A percentile compares a stretch with the other conserved stretches of the same genome.
Conservation (phyloP, 2,329 filamentous ascomycete species). For the Phialocephala sp. region DNA sequence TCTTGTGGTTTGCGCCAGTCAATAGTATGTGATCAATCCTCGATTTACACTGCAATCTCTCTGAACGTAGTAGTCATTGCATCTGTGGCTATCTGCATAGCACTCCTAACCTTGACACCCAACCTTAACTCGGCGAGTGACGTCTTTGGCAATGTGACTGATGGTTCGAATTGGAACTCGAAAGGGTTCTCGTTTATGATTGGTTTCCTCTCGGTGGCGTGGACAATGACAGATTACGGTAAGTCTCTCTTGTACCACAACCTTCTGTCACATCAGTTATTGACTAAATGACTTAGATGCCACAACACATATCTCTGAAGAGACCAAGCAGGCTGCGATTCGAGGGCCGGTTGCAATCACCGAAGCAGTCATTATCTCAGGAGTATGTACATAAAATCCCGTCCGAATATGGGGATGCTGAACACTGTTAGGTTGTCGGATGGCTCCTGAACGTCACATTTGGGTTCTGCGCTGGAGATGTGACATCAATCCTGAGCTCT, state of each 20-base stretch:
- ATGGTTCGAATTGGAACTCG: slow-evolving; percentile 4
- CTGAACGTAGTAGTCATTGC: neutral
- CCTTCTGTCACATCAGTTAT: neutral
- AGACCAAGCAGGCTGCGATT: slow-evolving; percentile 2
- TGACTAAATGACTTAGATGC: neutral
- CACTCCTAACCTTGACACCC: slow-evolving; percentile 1
- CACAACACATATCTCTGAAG: slow-evolving; percentile 1
- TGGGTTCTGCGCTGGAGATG: slow-evolving; percentile 1
- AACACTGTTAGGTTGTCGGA: neutral
- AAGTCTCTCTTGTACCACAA: neutral
- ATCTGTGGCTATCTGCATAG: slow-evolving; percentile 5
- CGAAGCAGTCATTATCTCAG: neutral
- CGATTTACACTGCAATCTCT: neutral
- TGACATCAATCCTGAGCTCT: neutral
- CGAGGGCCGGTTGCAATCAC: slow-evolving; percentile 7
- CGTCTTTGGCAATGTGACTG: neutral
- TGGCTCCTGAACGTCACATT: slow-evolving; percentile 3
- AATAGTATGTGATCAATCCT: neutral
- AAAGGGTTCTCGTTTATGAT: slow-evolving; percentile 2
- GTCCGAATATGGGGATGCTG: neutral
- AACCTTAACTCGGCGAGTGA: neutral
- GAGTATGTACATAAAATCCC: neutral
- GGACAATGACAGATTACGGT: slow-evolving; percentile 6
- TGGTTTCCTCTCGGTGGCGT: neutral
- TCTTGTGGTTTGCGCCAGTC: neutral